Percentiles rank a stretch among this genome's conserved stretches.
These are phyloP conservation scores for Dendrobium catenatum DNA, from an alignment of 106 monocot genomes.

Conservation along the genomic window DNA sequence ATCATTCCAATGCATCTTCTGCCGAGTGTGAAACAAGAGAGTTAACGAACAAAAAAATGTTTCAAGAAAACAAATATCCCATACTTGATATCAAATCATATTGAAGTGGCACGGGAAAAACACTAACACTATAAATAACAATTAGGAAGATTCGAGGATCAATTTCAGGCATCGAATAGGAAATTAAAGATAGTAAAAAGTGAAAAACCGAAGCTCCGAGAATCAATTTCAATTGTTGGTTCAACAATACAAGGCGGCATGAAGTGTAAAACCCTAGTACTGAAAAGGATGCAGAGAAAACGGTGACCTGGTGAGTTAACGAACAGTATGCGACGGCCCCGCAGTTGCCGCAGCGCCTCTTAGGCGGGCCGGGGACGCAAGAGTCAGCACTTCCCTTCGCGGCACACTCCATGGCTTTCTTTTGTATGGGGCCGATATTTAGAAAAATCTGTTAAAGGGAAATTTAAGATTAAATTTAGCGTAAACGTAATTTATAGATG, in stretches of 20 bases:
- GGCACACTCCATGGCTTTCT: constrained; percentile 59
- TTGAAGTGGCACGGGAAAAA: neutral
- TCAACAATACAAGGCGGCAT: neutral
- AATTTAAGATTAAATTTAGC: no score
- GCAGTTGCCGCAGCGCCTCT: constrained; percentile 66
- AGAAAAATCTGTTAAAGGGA: no score
- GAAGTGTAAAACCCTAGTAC: neutral
- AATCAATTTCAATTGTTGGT: neutral
- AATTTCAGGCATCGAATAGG: neutral
- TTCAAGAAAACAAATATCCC: neutral
- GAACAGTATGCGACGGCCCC: constrained; percentile 87
- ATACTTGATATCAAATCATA: neutral
- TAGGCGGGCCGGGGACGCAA: constrained; percentile 30
- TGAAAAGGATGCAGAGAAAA: neutral
- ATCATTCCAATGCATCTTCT: constrained; percentile 69
- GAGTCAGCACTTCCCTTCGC: constrained; percentile 46
- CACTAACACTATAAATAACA: neutral
- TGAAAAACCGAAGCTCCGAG: neutral
- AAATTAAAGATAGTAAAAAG: neutral
- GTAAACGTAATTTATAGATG: no score
- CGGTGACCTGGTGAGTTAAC: constrained; percentile 55
- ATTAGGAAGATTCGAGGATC: neutral
- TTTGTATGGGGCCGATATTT: no score
- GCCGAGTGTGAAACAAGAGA: neutral
- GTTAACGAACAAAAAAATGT: neutral